Evolutionary conservation across 306 rosid species (phyloP).

Genomic region (Luffa aegyptiaca): DNA sequence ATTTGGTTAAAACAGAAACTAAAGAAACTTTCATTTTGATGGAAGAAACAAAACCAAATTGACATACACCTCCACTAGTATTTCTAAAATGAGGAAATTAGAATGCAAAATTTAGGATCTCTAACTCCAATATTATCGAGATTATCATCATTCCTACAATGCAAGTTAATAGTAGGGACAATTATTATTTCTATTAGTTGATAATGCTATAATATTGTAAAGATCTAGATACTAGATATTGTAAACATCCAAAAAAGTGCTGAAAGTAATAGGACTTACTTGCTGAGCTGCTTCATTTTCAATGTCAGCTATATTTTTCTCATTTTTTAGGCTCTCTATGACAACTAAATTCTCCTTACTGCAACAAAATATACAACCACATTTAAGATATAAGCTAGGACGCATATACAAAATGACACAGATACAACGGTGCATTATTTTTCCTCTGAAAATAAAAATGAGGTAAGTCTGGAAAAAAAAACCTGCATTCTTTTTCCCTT

Average conservation of each 20-base stretch:
- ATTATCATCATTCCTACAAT: too few relatives aligned
- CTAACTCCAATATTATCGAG: too few relatives aligned
- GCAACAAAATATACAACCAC: slow-evolving; percentile 13
- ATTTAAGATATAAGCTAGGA: background rate
- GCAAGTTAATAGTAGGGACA: too few relatives aligned
- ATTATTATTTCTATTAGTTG: too few relatives aligned
- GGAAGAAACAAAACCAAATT: too few relatives aligned
- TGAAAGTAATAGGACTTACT: slow-evolving; percentile 24
- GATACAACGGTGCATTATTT: background rate
- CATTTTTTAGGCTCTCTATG: slow-evolving; percentile 22
- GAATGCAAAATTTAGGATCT: too few relatives aligned
- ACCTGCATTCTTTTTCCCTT: slow-evolving; percentile 45
- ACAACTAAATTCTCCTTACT: slow-evolving; percentile 25
- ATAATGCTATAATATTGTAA: too few relatives aligned
- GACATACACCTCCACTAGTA: too few relatives aligned
- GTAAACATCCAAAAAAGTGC: background rate
- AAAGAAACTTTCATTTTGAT: too few relatives aligned
- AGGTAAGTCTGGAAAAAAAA: background rate
- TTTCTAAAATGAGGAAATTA: too few relatives aligned
- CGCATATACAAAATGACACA: background rate
- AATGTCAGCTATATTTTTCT: slow-evolving; percentile 7
- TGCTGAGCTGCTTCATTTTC: slow-evolving; percentile 25
- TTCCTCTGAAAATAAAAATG: background rate
- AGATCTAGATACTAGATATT: too few relatives aligned
- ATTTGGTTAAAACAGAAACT: too few relatives aligned